Evolutionary conservation across 148 eudicot genomes (phyloP).

Genomic region (Persicaria tinctoria): DNA sequence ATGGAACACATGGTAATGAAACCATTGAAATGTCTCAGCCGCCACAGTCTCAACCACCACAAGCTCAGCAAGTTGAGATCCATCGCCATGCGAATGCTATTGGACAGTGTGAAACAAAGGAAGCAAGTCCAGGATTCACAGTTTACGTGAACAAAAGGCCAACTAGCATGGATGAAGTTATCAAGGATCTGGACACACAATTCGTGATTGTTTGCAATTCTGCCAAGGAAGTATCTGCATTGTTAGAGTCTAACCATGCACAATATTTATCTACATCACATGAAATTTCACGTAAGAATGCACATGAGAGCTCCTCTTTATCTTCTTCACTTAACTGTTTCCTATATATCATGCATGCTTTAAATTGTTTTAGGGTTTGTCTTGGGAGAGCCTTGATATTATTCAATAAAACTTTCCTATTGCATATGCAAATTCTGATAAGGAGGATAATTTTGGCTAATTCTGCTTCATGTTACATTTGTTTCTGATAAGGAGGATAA

Average conservation of each 20-base stretch:
- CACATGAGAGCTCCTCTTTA: neutral
- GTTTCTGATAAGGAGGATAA: neutral
- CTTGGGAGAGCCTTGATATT: neutral
- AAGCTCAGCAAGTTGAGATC: slow-evolving; percentile 47
- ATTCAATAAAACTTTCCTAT: neutral
- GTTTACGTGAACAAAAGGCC: slow-evolving; percentile 87
- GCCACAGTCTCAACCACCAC: slow-evolving; percentile 45
- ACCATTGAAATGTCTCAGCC: slow-evolving; percentile 35
- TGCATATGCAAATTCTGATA: neutral
- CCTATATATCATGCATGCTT: neutral
- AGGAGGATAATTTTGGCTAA: neutral
- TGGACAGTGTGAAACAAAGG: slow-evolving; percentile 45
- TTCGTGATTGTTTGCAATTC: slow-evolving; percentile 57
- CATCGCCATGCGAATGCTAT: slow-evolving; percentile 51
- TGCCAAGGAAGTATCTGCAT: slow-evolving; percentile 56
- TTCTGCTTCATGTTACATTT: neutral
- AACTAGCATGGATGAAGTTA: slow-evolving; percentile 88
- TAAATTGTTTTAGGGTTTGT: neutral
- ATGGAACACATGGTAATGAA: slow-evolving; percentile 28
- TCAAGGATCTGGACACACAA: slow-evolving; percentile 84
- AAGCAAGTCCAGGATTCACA: slow-evolving; percentile 80
- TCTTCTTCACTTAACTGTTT: neutral
- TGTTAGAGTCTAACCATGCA: slow-evolving; percentile 71
- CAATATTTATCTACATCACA: slow-evolving; percentile 50
- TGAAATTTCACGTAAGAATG: slow-evolving; percentile 54